A percentile compares a stretch with the other conserved stretches of the same genome.
Conservation (phyloP, 441 rosid genomes). For the Gossypium laxum region DNA sequence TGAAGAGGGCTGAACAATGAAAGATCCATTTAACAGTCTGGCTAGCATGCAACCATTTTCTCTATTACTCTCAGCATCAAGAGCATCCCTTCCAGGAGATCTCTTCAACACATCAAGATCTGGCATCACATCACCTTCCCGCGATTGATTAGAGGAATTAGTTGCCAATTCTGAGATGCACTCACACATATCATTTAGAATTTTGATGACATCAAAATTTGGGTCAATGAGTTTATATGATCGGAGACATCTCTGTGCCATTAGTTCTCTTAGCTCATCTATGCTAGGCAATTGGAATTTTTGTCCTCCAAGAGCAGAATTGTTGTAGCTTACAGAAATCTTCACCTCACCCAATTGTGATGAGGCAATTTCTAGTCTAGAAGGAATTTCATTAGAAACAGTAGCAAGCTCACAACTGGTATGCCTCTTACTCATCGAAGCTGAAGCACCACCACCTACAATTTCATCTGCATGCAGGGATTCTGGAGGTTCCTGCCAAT, state of each 20-base stretch:
- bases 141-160: constrained; percentile 44
- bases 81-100: constrained; percentile 31
- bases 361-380: constrained; percentile 60
- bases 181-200: constrained; percentile 68
- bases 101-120: constrained; percentile 34
- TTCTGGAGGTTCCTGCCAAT: constrained; percentile 25
- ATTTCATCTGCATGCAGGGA: constrained; percentile 20
- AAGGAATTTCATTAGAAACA: constrained; percentile 20
- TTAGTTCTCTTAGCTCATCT: constrained; percentile 55
- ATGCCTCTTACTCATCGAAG: constrained; percentile 22
- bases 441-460: constrained; percentile 21
- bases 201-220: constrained; percentile 49
- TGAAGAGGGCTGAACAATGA: constrained; percentile 10
- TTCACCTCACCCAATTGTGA: constrained; percentile 76
- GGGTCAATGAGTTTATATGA: constrained; percentile 67
- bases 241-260: constrained; percentile 65
- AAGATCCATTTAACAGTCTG: constrained; percentile 16
- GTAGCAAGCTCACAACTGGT: constrained; percentile 21
- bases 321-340: constrained; percentile 54
- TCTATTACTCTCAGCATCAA: constrained; percentile 16
- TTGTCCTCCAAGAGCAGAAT: constrained; percentile 26
- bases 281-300: constrained; percentile 40
- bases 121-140: constrained; percentile 38
- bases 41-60: constrained; percentile 13
- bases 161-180: constrained; percentile 62